These are phyloP conservation scores for Paramecium sexaurelia DNA, from an alignment of 73 alveolate genomes.

Conservation along the genomic window DNA sequence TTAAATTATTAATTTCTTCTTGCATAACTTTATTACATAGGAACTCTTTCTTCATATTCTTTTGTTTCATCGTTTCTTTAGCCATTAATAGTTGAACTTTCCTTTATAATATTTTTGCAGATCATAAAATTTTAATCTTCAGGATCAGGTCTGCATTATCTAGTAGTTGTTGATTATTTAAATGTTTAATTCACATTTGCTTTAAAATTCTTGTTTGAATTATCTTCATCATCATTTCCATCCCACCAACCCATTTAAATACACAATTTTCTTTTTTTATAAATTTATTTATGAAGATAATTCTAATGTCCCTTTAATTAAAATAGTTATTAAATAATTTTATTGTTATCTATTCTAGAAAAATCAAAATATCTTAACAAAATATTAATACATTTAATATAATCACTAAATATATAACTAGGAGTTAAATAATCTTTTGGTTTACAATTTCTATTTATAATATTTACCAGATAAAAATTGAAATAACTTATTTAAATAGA, in stretches of 20 bases:
- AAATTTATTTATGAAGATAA: too few species aligned
- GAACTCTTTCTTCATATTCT: constrained; percentile 47
- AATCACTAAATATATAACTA: background rate
- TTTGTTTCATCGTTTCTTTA: constrained; percentile 30
- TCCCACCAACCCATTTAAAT: constrained; percentile 8
- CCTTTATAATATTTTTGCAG: constrained; percentile 20
- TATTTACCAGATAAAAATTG: too few species aligned
- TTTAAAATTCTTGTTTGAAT: background rate
- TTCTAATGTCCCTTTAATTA: too few species aligned
- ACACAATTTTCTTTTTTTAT: too few species aligned
- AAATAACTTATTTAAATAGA: too few species aligned
- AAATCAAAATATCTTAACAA: too few species aligned
- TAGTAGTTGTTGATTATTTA: background rate
- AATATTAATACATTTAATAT: too few species aligned
- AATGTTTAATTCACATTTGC: background rate
- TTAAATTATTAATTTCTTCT: background rate
- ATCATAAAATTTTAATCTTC: constrained; percentile 11
- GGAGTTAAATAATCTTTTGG: too few species aligned
- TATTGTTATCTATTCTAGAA: too few species aligned
- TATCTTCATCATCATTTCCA: background rate
- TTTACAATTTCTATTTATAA: too few species aligned
- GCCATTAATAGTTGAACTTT: constrained; percentile 1
- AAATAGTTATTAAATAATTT: too few species aligned
- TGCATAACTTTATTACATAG: background rate
- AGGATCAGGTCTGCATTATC: constrained; percentile 50